Evolutionary conservation across 2,329 filamentous ascomycete genomes (phyloP), one percentile per base, ranked within the genome.

Genomic region (Ophiostoma himal-ulmi): DNA sequence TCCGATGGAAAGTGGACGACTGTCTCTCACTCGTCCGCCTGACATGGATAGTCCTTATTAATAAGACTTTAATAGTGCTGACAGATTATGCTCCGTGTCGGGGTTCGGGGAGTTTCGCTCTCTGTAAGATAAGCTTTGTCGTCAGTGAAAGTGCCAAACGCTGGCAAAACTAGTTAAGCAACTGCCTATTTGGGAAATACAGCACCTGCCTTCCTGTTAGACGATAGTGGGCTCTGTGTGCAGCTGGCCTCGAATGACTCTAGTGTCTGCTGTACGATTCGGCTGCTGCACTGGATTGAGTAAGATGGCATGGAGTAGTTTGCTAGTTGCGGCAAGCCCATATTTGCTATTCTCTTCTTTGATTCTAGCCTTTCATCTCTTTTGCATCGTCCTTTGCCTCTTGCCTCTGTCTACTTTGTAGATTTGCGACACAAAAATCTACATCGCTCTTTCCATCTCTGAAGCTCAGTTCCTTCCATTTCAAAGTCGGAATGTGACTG

Each of bases 131-230:
- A 65, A 65, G 62, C 62, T 65, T 65, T 65, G 34, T 14, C 36
- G 62, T 36, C 62, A 65, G 62, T 39, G 62, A 36, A 36, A 20
- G 22, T 20, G 62, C 36, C 36, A 41, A 20, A 22, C 14, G 17
- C 26, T n/a, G 17, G n/a, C 57, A 17, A 20, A 62, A 41, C n/a
- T 6, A 20, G 54, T 70, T 65, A 68, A 22, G 22, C 8, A 70
- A 70, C 70, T 70, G 64, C 70, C 70, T 70, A 68, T 66, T 70
- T 44, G 54, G 70, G 70, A 66, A 70, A 44, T 26, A 11, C 62
- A 65, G 60, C 34, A 34, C 34, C 30, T 64, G 60, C 60, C 60
- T 64, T 64, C 30, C 60, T 64, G 60, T 37, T 37, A 37, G 36
- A 65, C 36, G 36, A 65, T 65, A 22, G 62, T 65, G 36, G 36